Percentiles rank a stretch among this genome's conserved stretches.
phyloP scores from a whole-genome alignment of 768 basidiomycete genomes.

The Infundibulicybe gibba region DNA sequence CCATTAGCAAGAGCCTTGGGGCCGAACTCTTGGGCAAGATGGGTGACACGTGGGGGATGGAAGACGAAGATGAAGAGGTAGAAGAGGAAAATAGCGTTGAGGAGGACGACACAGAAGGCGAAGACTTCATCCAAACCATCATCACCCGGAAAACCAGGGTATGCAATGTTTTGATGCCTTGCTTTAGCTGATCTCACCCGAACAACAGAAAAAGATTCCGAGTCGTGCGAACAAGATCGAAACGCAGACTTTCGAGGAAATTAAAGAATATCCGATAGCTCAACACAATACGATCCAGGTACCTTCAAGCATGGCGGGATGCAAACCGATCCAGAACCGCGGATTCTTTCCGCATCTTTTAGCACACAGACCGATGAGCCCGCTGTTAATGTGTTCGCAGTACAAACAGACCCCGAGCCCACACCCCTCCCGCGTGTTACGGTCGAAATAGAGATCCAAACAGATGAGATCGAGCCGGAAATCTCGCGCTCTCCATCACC shows the following conservation, averaged over 20 bases:
- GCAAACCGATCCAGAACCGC: constrained; percentile 65
- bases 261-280: constrained; percentile 74
- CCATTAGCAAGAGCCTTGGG: constrained; percentile 71
- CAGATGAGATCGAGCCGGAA: constrained; percentile 39
- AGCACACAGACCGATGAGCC: constrained; percentile 56
- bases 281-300: constrained; percentile 63
- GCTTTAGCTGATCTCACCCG: constrained; percentile 5
- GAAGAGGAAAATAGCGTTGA: constrained; percentile 35
- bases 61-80: constrained; percentile 31
- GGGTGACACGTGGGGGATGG: constrained; percentile 39
- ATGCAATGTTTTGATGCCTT: constrained; percentile 7
- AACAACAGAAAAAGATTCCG: constrained; percentile 54
- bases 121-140: constrained; percentile 83
- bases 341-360: constrained; percentile 39
- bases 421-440: constrained; percentile 32
- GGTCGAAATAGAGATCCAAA: constrained; percentile 64
- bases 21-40: constrained; percentile 68
- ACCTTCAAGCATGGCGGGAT: constrained; percentile 43
- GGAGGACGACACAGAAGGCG: constrained; percentile 58
- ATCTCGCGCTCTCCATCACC: constrained; percentile 45
- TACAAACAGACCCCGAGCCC: constrained; percentile 32
- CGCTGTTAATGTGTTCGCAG: constrained; percentile 15
- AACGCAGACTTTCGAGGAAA: constrained; percentile 53
- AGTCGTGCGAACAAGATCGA: constrained; percentile 53
- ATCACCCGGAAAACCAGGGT: constrained; percentile 83